Evolutionary conservation across 2,329 filamentous ascomycete species (phyloP), one percentile per base, ranked within the genome.

Genomic region (Ascochyta viciae-villosae): DNA sequence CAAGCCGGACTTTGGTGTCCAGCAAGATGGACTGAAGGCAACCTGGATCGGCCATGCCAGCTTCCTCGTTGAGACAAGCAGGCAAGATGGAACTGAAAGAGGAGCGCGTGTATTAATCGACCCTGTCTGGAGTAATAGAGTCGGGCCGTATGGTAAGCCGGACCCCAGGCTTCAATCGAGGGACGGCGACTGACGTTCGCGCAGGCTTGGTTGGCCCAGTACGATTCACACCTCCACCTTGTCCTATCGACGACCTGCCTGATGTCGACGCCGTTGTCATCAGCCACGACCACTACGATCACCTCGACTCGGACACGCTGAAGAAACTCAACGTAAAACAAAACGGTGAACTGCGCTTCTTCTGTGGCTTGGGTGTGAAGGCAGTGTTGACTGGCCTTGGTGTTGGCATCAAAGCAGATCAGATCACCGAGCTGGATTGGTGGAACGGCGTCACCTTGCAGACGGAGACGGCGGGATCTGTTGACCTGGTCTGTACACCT

Each of bases 231-330:
- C 81, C 79, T 3, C 74, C 81, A 4, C 83, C 83, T 0, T 85
- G 82, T 63, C 61, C 66, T 0, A 62, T 83, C 2, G 72, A 79
- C 2, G 81, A 83, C 16, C 64, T 85, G 3, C 83, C 83, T 0
- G 75, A 81, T 2, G 71, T 85, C 9, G 83, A 86, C 51, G 65
- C 81, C 3, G 75, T 85, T 3, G 71, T 78, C 54, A 83, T 85
- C 43, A 82, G 78, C 50, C 83, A 86, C 65, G 82, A 84, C 60
- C 83, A 85, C 63, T 85, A 84, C 61, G 82, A 85, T 60, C 83
- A 85, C 56, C 74, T 85, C 45, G 82, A 85, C 57, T 68, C 75
- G 5, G 71, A 75, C 16, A 81, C 80, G 0, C 67, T 85, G 35
- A 74, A 65, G 54, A 66, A 74, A 23, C 61, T 82, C 16, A 79